Evolutionary conservation across 805 yeast species (phyloP), one percentile per base, ranked within the genome.

Genomic region (Soucietia sequanensis): DNA sequence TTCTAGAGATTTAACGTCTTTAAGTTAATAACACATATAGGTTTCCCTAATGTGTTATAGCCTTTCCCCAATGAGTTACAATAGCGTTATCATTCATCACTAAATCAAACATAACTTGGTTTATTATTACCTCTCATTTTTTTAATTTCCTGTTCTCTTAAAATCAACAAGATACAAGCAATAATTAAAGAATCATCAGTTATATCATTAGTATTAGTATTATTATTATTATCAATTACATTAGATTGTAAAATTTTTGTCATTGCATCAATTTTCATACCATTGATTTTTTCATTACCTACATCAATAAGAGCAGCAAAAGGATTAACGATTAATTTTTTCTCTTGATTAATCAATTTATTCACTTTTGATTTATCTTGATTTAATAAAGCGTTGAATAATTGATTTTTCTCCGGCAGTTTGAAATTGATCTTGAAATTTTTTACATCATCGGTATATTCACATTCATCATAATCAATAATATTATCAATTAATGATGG

Each of bases 71-170:
- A n/a, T n/a, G n/a, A n/a, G n/a, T n/a, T n/a, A n/a, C n/a, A n/a
- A n/a, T n/a, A n/a, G n/a, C n/a, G n/a, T n/a, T n/a, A n/a, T n/a
- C n/a, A n/a, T n/a, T n/a, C n/a, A n/a, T n/a, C n/a, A n/a, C n/a
- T n/a, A n/a, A 25, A 11, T 25, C 27, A 25, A 7, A 25, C 27
- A 25, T 25, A 25, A 13, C n/a, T n/a, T 6, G 27, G 14, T 23
- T 29, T 12, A 19, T 29, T 29, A 11, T 9, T 9, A 14, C 31
- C 31, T 19, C 20, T 29, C 31, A 29, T 29, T 16, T 29, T 29
- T 13, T 14, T 29, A 4, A 19, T 19, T 13, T 29, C 22, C 23
- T 29, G 31, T 7, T 29, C 22, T 16, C 31, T 19, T 19, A 29
- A 23, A 23, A 19, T n/a, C 14, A 29, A 23, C 13, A 29, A 19